These are phyloP conservation scores for Lagerstroemia speciosa DNA, from an alignment of 345 rosid species.

Conservation along the genomic window DNA sequence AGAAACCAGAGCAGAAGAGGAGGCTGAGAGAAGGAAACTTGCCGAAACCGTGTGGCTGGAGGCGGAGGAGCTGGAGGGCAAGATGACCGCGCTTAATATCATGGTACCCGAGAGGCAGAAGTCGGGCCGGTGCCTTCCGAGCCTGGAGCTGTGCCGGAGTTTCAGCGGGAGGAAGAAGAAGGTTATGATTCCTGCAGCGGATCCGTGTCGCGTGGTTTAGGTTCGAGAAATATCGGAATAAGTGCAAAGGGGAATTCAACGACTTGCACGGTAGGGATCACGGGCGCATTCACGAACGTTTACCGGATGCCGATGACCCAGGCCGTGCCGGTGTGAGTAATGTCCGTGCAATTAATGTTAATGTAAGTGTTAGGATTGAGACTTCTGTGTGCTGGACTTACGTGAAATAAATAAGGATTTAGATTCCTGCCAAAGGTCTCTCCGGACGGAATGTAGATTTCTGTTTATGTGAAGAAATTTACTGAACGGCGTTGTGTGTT, in stretches of 20 bases:
- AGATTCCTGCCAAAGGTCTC: neutral
- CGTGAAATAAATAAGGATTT: no score
- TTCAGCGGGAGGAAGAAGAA: slow-evolving; percentile 72
- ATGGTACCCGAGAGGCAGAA: neutral
- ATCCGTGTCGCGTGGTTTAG: neutral
- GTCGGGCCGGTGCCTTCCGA: slow-evolving; percentile 65
- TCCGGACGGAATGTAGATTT: no score
- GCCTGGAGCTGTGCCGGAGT: slow-evolving; percentile 45
- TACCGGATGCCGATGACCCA: no score
- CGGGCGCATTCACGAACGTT: no score
- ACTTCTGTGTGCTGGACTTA: no score
- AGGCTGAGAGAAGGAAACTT: slow-evolving; percentile 17
- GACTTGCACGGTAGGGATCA: no score
- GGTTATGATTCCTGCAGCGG: slow-evolving; percentile 6
- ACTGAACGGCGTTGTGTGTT: no score
- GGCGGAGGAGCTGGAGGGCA: neutral
- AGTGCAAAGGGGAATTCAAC: no score
- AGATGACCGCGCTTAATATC: neutral
- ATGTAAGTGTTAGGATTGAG: no score
- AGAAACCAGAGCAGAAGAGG: slow-evolving; percentile 30
- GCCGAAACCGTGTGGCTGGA: neutral
- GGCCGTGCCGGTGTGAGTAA: no score
- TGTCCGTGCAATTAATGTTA: no score
- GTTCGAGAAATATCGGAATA: neutral
- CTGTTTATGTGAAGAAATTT: no score